phyloP scores from a whole-genome alignment of 306 rosid species.

The Malus sylvestris region DNA sequence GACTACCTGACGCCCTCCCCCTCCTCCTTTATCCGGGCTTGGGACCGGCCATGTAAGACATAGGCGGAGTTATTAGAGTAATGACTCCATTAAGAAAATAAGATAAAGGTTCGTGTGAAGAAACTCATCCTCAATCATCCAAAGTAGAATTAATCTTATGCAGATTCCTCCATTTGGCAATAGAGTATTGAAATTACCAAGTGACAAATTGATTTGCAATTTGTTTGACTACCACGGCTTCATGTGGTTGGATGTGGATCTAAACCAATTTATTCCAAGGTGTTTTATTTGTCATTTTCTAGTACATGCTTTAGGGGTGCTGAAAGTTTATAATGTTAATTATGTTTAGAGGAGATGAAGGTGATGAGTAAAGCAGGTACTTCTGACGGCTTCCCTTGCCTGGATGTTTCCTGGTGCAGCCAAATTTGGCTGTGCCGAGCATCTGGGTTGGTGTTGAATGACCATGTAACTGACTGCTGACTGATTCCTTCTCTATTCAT shows the following conservation, averaged over 20 bases:
- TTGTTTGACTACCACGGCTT: not conserved
- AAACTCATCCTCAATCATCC: not conserved
- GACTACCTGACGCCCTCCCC: too few relatives aligned
- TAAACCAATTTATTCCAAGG: not conserved
- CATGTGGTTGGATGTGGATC: not conserved
- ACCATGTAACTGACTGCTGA: slow-evolving; percentile 22
- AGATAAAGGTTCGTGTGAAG: not conserved
- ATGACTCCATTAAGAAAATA: not conserved
- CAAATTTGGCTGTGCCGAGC: slow-evolving; percentile 33
- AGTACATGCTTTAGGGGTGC: not conserved
- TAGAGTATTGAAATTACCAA: not conserved
- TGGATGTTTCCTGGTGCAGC: slow-evolving; percentile 42
- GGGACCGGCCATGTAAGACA: too few relatives aligned
- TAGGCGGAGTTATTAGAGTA: too few relatives aligned
- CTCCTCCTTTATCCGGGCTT: too few relatives aligned
- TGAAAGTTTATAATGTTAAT: not conserved
- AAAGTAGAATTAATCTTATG: not conserved
- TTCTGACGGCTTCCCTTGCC: slow-evolving; percentile 38
- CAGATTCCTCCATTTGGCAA: not conserved
- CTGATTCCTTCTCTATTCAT: slow-evolving; percentile 37
- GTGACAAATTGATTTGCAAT: not conserved
- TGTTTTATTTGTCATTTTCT: not conserved
- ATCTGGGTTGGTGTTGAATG: slow-evolving; percentile 27
- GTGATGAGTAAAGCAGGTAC: slow-evolving; percentile 50
- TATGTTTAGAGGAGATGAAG: slow-evolving; percentile 27